Evolutionary conservation across 2,329 filamentous ascomycete species (phyloP), one percentile per base, ranked within the genome.

Genomic region (Beauveria scarabaeidicola): DNA sequence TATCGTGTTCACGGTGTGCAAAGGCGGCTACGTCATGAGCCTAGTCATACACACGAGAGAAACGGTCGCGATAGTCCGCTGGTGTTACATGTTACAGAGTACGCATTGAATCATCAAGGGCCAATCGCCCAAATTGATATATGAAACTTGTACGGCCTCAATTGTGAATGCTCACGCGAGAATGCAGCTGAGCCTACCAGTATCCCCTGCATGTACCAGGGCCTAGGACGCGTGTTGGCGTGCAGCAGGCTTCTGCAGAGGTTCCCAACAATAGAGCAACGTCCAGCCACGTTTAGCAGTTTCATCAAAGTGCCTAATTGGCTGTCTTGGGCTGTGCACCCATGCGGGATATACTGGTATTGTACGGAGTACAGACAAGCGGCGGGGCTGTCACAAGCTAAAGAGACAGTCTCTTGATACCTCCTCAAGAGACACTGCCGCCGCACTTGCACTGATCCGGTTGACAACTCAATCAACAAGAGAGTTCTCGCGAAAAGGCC

Each of bases 291-390:
- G 15, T 48, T 19, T 58, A n/a, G 32, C 32, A n/a, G 19, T 25
- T 27, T 43, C 36, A 43, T 43, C n/a, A 15, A 23, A 36, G 13
- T 32, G 48, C 40, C 55, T 51, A 29, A 58, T 58, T 44, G 56
- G 56, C 9, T 25, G 56, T 52, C 38, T 36, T 25, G 38, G 47
- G 17, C 27, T 27, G 38, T 38, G 56, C 6, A 46, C n/a, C 38
- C 32, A 10, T 58, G 56, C 48, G 56, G 47, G 40, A 58, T 58
- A 58, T 58, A 58, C 52, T 52, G 46, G n/a, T n/a, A n/a, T n/a
- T n/a, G n/a, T n/a, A n/a, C n/a, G n/a, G n/a, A n/a, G n/a, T n/a
- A 23, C 11, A 19, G 46, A 17, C 47, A 43, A 19, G 32, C 27
- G 25, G 56, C 47, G 56, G 56, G 56, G 56, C 56, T 38, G 19